These are phyloP conservation scores for Gnetum montanum DNA, from an alignment of 75 land plant species.

Conservation along the genomic window DNA sequence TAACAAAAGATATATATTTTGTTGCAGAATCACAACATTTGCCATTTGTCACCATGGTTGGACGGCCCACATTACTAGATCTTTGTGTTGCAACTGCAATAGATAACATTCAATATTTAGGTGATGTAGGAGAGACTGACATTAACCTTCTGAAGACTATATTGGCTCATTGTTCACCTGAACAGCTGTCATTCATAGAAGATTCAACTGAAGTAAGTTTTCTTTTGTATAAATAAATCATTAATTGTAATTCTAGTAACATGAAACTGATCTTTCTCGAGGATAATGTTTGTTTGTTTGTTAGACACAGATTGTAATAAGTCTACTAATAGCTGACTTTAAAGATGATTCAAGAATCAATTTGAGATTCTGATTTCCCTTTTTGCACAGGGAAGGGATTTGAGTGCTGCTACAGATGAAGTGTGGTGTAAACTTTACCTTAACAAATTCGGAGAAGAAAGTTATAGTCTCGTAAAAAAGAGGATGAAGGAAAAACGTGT, in stretches of 20 bases:
- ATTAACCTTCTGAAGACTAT: constrained; percentile 52
- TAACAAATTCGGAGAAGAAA: constrained; percentile 52
- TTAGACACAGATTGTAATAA: too few relatives aligned
- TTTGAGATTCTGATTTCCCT: neutral
- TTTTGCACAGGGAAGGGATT: constrained; percentile 94
- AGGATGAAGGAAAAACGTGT: constrained; percentile 48
- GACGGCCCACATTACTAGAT: constrained; percentile 45
- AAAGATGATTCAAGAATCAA: neutral
- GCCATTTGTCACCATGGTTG: too few relatives aligned
- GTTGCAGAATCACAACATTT: too few relatives aligned
- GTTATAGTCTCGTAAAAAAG: constrained; percentile 29
- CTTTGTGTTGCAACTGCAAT: constrained; percentile 66
- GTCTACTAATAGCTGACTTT: too few relatives aligned
- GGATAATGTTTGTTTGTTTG: neutral
- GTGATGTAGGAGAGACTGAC: constrained; percentile 90
- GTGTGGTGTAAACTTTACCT: constrained; percentile 73
- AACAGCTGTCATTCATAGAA: constrained; percentile 80
- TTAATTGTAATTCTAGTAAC: neutral
- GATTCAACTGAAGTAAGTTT: constrained; percentile 40
- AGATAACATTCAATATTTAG: constrained; percentile 67
- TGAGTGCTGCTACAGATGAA: constrained; percentile 71
- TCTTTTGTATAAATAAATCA: neutral
- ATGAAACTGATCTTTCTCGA: neutral
- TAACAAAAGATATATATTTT: too few relatives aligned
- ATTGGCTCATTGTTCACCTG: constrained; percentile 73